These are phyloP conservation scores for Hericium erinaceus DNA, from an alignment of 768 basidiomycete species.

Conservation along the genomic window DNA sequence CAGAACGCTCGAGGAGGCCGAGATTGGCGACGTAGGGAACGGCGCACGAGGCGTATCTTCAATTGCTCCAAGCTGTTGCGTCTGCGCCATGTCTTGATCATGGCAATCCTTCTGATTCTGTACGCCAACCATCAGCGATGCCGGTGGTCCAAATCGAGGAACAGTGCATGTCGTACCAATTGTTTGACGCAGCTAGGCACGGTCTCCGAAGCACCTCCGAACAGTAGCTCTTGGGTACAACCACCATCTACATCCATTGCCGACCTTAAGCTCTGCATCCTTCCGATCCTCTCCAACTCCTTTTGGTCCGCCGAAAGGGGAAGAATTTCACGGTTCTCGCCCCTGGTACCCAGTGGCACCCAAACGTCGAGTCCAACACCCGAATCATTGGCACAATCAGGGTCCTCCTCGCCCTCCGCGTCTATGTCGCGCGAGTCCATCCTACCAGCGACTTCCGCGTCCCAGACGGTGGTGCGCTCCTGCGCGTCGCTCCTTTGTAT, in stretches of 20 bases:
- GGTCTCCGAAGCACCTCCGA: constrained; percentile 6
- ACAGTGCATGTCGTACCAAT: constrained; percentile 1
- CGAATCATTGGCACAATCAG: constrained; percentile 26
- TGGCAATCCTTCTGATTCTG: constrained; percentile 1
- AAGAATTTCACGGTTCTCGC: constrained; percentile 45
- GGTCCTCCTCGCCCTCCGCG: constrained; percentile 53
- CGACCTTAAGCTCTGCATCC: constrained; percentile 20
- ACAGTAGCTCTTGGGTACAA: constrained; percentile 15
- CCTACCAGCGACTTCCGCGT: constrained; percentile 32
- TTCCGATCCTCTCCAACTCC: constrained; percentile 22
- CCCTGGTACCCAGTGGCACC: constrained; percentile 49
- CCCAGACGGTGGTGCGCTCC: constrained; percentile 58
- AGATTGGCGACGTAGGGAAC: background rate
- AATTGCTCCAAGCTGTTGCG: background rate
- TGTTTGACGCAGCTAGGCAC: constrained; percentile 9
- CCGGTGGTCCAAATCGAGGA: background rate
- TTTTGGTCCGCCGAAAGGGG: constrained; percentile 21
- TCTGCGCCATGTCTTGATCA: constrained; percentile 17
- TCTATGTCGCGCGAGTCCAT: constrained; percentile 34
- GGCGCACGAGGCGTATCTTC: background rate
- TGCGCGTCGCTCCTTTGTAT: constrained; percentile 55
- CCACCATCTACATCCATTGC: constrained; percentile 46
- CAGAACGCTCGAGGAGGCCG: background rate
- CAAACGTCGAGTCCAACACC: constrained; percentile 11
- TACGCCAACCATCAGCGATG: background rate